Percentiles rank a stretch among this genome's conserved stretches.
These are phyloP conservation scores for Rhododendron kiyosumense DNA, from an alignment of 148 eudicot genomes.

Conservation along the genomic window DNA sequence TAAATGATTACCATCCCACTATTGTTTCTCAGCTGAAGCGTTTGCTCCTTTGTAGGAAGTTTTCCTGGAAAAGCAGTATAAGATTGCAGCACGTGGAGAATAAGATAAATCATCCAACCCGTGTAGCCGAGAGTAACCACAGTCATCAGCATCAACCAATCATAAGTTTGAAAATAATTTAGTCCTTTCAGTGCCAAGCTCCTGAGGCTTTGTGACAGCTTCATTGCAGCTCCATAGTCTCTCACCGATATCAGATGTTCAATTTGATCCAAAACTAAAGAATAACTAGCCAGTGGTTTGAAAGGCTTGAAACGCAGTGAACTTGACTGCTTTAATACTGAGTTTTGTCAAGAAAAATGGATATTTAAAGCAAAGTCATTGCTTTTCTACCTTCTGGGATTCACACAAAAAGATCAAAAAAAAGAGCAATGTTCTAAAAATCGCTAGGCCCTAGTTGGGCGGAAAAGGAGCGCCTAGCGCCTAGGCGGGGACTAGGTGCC, in stretches of 20 bases:
- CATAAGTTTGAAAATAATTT: slow-evolving; percentile 95
- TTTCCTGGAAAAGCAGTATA: slow-evolving; percentile 59
- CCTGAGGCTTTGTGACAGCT: slow-evolving; percentile 65
- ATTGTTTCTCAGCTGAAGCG: slow-evolving; percentile 28
- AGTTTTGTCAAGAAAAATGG: slow-evolving; percentile 42
- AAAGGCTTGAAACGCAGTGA: slow-evolving; percentile 75
- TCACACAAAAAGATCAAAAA: background rate
- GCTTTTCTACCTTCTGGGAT: background rate
- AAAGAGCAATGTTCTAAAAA: background rate
- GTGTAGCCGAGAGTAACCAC: slow-evolving; percentile 82
- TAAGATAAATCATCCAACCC: slow-evolving; percentile 90
- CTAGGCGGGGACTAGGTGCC: too few relatives aligned
- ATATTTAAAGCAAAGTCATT: background rate
- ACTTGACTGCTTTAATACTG: slow-evolving; percentile 73
- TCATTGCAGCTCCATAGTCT: slow-evolving; percentile 69
- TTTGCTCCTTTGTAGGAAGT: slow-evolving; percentile 46
- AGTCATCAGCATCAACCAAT: slow-evolving; percentile 96
- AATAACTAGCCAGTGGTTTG: slow-evolving; percentile 71
- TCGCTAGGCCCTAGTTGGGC: too few relatives aligned
- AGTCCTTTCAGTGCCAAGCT: slow-evolving; percentile 85
- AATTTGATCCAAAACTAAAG: slow-evolving; percentile 53
- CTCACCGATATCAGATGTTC: slow-evolving; percentile 48
- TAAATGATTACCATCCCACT: slow-evolving; percentile 43
- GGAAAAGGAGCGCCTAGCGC: too few relatives aligned
- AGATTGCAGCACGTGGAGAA: slow-evolving; percentile 79